These are phyloP conservation scores for Hirschfeldia incana DNA, from an alignment of 345 rosid species.

Conservation along the genomic window DNA sequence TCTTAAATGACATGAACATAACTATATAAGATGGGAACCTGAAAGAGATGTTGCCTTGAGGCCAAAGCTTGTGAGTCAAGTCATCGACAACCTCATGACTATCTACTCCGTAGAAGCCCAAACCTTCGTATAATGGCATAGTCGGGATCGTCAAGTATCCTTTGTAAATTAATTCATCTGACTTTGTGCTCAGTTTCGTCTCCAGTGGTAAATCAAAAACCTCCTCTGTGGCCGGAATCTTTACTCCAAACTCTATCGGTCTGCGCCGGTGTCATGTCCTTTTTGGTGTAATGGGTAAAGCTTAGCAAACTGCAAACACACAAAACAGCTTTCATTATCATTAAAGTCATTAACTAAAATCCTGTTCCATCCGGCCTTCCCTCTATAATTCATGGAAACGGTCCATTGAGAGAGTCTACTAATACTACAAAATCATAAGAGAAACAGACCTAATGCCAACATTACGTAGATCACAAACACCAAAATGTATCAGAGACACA, in stretches of 20 bases:
- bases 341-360: no score
- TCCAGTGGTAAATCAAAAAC: constrained; percentile 53
- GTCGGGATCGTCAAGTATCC: constrained; percentile 14
- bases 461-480: not conserved
- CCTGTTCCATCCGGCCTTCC: constrained; percentile 94
- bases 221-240: constrained; percentile 35
- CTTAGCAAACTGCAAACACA: no score
- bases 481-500: constrained; percentile 7
- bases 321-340: no score
- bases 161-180: not conserved
- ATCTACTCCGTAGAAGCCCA: constrained; percentile 27
- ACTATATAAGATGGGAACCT: constrained; percentile 8
- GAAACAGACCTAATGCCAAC: not conserved
- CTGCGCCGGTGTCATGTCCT: no score
- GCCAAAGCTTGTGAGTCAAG: constrained; percentile 32
- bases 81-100: constrained; percentile 20
- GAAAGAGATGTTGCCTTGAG: constrained; percentile 33
- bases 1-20: not conserved
- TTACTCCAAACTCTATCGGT: no score
- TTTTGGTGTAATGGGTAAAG: no score
- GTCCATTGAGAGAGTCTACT: not conserved
- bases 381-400: constrained; percentile 46
- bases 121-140: constrained; percentile 31
- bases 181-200: constrained; percentile 41
- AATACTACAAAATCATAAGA: not conserved